Evolutionary conservation across 2,329 filamentous ascomycete genomes (phyloP).

Genomic region (Alternaria viburni): DNA sequence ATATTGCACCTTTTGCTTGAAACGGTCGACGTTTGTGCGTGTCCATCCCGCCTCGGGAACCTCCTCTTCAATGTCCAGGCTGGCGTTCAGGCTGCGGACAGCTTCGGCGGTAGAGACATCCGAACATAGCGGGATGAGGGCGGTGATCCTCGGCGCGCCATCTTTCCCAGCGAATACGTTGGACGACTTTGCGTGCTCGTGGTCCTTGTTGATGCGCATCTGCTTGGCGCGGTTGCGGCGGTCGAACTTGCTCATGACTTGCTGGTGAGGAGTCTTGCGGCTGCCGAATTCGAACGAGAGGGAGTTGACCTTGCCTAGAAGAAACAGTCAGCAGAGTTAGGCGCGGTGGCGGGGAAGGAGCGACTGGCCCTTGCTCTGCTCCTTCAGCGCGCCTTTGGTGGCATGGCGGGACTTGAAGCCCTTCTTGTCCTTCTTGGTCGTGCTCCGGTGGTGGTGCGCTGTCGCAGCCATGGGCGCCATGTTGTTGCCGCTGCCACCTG

Average conservation of each 20-base stretch:
- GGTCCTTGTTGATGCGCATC: constrained; percentile 80
- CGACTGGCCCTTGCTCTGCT: constrained; percentile 76
- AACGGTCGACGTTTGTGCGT: constrained; percentile 79
- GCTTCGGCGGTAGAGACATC: constrained; percentile 72
- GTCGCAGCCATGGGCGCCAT: constrained; percentile 72
- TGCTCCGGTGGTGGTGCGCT: constrained; percentile 86
- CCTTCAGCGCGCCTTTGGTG: constrained; percentile 85
- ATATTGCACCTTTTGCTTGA: constrained; percentile 94
- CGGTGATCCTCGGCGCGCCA: constrained; percentile 86
- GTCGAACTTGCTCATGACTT: constrained; percentile 97
- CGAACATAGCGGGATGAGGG: constrained; percentile 81
- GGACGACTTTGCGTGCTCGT: constrained; percentile 78
- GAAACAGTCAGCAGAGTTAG: constrained; percentile 20
- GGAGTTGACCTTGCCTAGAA: constrained; percentile 74
- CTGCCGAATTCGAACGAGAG: constrained; percentile 66
- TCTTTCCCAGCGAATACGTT: constrained; percentile 86
- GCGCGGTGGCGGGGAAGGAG: background rate
- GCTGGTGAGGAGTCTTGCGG: constrained; percentile 90
- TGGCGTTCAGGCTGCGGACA: constrained; percentile 74
- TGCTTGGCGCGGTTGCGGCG: constrained; percentile 95
- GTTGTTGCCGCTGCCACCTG: constrained; percentile 64
- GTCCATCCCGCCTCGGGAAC: constrained; percentile 64
- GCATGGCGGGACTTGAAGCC: constrained; percentile 90
- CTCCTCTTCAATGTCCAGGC: constrained; percentile 77
- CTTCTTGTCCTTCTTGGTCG: constrained; percentile 88